Evolutionary conservation across 2,329 filamentous ascomycete species (phyloP), one percentile per base, ranked within the genome.

Genomic region (Neofusicoccum cordaticola): DNA sequence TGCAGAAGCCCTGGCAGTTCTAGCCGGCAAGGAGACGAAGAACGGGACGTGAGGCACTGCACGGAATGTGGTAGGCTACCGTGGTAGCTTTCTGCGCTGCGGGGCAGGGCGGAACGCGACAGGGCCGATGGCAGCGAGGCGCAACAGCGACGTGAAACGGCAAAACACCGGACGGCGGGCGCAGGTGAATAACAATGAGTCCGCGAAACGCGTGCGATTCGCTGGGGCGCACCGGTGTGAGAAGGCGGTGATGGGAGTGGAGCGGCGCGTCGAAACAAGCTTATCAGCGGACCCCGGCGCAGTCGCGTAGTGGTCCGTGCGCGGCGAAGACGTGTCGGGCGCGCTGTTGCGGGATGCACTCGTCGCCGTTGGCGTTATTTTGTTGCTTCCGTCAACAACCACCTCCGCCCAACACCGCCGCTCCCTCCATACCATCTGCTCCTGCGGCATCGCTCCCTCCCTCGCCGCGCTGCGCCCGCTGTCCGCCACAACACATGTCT

Each of bases 161-260:
- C 56, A 60, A 17, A 22, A n/a, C 27, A 19, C 13, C 56, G 41
- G 42, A 37, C 27, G 41, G 22, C 12, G 39, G 15, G 22, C 7
- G 19, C 34, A 22, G 37, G 5, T 17, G 34, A 39, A 5, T 7
- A 7, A 31, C 27, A 31, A 56, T 5, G 15, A 45, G 39, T 15
- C 11, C 12, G 44, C 4, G 41, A 31, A 17, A 34, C 11, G 12
- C 31, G 50, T 6, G 9, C 50, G 34, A 52, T 17, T 52, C 31
- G 50, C 34, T 37, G 50, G 15, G 34, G 50, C 31, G 3, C 13
- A 31, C 17, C n/a, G 27, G 13, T 12, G 56, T 17, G 41, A 60
- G 27, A 60, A 60, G 42, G 56, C 56, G 56, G 56, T 47, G 56
- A 60, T 60, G 56, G 56, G 27, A 58, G 53, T 58, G 56, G 56